phyloP scores from a whole-genome alignment of 2,329 filamentous ascomycete species.

The Balansia obtecta region DNA sequence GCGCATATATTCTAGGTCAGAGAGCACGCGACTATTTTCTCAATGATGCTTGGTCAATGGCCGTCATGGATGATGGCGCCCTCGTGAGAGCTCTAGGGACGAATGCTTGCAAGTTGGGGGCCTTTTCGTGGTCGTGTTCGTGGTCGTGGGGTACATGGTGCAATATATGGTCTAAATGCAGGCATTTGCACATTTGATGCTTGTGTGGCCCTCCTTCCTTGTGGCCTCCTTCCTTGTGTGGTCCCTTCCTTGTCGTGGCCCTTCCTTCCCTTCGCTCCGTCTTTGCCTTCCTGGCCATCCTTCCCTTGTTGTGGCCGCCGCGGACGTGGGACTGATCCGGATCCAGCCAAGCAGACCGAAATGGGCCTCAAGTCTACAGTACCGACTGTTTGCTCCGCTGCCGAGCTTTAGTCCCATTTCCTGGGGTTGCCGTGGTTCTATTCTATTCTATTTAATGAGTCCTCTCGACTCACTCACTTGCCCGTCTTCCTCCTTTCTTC shows the following conservation, averaged over 20 bases:
- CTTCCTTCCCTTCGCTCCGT: no score
- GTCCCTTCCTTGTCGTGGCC: no score
- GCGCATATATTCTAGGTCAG: conserved; percentile 7
- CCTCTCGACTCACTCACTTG: no score
- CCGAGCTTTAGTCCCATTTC: not conserved
- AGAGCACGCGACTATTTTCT: conserved; percentile 31
- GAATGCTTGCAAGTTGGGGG: not conserved
- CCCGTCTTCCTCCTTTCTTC: no score
- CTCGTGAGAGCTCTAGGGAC: not conserved
- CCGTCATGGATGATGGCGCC: conserved; percentile 3
- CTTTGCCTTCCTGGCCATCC: no score
- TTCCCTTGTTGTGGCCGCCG: no score
- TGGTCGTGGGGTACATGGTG: no score
- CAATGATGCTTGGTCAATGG: conserved; percentile 30
- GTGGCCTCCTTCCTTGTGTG: no score
- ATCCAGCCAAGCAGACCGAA: no score
- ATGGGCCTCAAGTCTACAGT: not conserved
- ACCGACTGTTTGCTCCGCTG: not conserved
- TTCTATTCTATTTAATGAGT: not conserved
- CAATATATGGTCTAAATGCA: not conserved
- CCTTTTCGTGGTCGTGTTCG: not conserved
- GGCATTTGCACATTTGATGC: not conserved
- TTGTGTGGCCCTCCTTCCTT: not conserved
- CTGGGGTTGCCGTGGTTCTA: not conserved
- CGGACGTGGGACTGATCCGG: not conserved